phyloP scores from a whole-genome alignment of 2,329 filamentous ascomycete genomes.

The Cadophora sp. region DNA sequence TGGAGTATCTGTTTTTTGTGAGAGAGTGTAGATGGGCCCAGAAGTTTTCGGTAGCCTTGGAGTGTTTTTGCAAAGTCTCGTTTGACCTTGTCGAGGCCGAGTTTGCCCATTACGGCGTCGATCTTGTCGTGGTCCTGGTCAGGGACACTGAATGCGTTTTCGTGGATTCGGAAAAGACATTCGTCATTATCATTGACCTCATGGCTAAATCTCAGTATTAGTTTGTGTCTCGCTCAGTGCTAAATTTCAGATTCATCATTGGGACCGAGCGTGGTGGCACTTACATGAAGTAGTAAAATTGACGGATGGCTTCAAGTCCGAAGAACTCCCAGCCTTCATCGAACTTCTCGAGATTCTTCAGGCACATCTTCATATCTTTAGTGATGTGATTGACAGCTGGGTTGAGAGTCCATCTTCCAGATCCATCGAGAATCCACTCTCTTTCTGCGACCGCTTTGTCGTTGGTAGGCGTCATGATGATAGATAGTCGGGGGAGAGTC shows the following conservation, averaged over 20 bases:
- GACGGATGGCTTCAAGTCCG: not conserved
- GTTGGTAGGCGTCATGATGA: not conserved
- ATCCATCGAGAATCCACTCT: not conserved
- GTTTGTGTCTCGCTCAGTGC: not conserved
- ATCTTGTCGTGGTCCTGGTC: not conserved
- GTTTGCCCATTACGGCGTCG: not conserved
- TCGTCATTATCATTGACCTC: not conserved
- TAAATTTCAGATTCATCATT: not conserved
- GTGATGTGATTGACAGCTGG: not conserved
- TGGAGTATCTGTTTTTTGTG: not conserved
- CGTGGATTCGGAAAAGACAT: not conserved
- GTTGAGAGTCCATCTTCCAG: not conserved
- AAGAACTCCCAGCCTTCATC: not conserved
- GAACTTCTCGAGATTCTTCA: not conserved
- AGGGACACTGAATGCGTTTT: not conserved
- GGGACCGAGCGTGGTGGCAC: not conserved
- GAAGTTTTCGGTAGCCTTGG: not conserved
- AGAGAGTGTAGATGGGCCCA: not conserved
- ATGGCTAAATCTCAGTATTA: not conserved
- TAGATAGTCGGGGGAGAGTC: too few relatives aligned
- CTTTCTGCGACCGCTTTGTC: not conserved
- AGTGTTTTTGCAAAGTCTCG: not conserved
- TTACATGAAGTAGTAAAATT: not conserved
- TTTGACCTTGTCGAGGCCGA: not conserved
- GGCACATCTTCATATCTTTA: not conserved